Base-by-base conservation (phyloP, 2,329 filamentous ascomycete genomes). In the Hypoxylon sp. region DNA sequence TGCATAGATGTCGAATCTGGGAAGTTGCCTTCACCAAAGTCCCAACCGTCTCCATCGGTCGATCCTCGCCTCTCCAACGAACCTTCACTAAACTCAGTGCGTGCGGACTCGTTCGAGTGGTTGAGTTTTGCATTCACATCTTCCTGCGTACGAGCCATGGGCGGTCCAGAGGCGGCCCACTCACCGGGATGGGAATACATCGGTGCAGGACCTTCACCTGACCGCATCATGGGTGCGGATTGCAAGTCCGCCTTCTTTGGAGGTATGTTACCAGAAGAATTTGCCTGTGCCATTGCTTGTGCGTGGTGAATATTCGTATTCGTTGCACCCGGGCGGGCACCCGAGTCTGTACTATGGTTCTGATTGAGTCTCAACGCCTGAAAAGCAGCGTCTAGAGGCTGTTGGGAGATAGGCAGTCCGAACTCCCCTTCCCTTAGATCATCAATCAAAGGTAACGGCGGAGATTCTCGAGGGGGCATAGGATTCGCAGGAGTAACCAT, bases 11-110 rank as follows among this genome's bases (percentile, higher is more conserved):
- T 75, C 11, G 86, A 80, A 41, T 92, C 90, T 0, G 87, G 80
- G 55, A 89, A 87, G n/a, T 85, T 82, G 7, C 88, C 85, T 63
- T 97, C 94, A 57, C 95, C 93, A 71, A 99, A 99, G 74, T 96
- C 94, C 96, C 96, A 99, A 7, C 87, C 92, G 74, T 97, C 94
- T 0, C 85, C 76, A 63, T 91, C 89, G 3, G 84, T 80, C 6
- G 78, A 74, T 1, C 75, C 73, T 23, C 78, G 78, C 74, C 89
- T 86, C 56, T 88, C 83, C 23, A 80, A 74, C 14, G 80, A 71
- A 37, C 83, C 81, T 46, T 81, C 81, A 19, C 76, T 61, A n/a
- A 80, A 78, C 37, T 83, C 81, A 43, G 77, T 70, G 14, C 76
- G 78, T 19, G 75, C 75, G 25, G 81, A 75, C 53, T 84, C 82